Conservation (phyloP, 2,329 filamentous ascomycete species). For the Beauveria medogensis region DNA sequence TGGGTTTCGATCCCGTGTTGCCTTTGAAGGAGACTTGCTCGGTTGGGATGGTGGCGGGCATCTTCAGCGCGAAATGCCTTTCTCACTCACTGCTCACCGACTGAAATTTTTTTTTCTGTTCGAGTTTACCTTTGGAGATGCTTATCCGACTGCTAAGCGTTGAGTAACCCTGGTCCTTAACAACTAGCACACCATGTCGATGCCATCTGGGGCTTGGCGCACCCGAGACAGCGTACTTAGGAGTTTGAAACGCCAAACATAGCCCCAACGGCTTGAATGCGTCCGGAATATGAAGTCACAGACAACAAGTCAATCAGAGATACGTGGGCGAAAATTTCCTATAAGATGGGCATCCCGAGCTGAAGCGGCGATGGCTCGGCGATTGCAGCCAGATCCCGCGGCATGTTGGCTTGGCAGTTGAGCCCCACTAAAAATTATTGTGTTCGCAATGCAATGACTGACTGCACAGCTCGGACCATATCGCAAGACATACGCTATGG, state of each 20-base stretch:
- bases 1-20: not conserved
- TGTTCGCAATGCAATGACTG: not conserved
- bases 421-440: slow-evolving; percentile 1
- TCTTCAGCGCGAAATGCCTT: not conserved
- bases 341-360: not conserved
- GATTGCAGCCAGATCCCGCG: not conserved
- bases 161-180: no score
- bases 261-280: no score
- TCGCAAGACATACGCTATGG: not conserved
- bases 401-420: not conserved
- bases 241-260: no score
- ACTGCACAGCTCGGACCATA: slow-evolving; percentile 2
- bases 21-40: not conserved
- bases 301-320: not conserved
- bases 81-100: not conserved
- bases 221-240: no score
- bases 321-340: not conserved
- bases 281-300: no score
- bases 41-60: no score
- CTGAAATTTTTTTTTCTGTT: not conserved
- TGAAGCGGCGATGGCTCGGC: slow-evolving; percentile 5
- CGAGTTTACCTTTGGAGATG: not conserved
- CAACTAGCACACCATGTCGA: no score
- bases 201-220: no score
- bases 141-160: not conserved